Evolutionary conservation across 345 rosid genomes (phyloP).

Genomic region (Luvunga scandens): DNA sequence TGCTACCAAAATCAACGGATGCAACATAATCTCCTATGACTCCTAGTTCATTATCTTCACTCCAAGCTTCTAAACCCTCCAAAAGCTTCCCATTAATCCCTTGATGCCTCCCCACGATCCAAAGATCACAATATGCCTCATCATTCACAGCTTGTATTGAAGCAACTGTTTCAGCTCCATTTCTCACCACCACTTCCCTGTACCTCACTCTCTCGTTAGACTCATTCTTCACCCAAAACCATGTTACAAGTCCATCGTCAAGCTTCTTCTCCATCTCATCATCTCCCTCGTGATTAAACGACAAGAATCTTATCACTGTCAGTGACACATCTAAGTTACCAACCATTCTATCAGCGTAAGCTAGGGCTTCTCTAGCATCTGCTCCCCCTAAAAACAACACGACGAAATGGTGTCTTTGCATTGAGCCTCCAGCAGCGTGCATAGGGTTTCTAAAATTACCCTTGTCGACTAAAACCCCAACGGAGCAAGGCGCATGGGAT

Average conservation of each 20-base stretch:
- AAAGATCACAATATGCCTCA: constrained; percentile 43
- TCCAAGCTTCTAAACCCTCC: constrained; percentile 63
- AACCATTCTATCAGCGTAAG: constrained; percentile 52
- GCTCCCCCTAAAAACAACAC: constrained; percentile 78
- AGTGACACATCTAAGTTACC: constrained; percentile 41
- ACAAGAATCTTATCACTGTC: constrained; percentile 52
- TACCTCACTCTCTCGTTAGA: constrained; percentile 48
- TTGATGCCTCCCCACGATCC: constrained; percentile 72
- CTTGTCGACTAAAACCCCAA: constrained; percentile 58
- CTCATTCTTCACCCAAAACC: constrained; percentile 79
- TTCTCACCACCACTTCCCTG: constrained; percentile 58
- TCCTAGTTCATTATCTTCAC: constrained; percentile 52
- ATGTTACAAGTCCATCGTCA: constrained; percentile 69
- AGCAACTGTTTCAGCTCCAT: constrained; percentile 63
- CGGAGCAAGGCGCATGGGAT: constrained; percentile 71
- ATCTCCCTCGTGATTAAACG: constrained; percentile 48
- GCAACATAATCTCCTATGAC: constrained; percentile 60
- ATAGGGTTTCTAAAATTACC: constrained; percentile 28
- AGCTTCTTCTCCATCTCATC: constrained; percentile 67
- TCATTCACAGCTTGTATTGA: constrained; percentile 57
- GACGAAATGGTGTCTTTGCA: constrained; percentile 19
- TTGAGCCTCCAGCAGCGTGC: not conserved
- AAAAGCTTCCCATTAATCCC: constrained; percentile 57
- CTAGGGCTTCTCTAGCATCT: constrained; percentile 69
- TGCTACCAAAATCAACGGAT: constrained; percentile 41